phyloP scores from a whole-genome alignment of 2,329 filamentous ascomycete genomes.

The Magnaporthiopsis incrustans region DNA sequence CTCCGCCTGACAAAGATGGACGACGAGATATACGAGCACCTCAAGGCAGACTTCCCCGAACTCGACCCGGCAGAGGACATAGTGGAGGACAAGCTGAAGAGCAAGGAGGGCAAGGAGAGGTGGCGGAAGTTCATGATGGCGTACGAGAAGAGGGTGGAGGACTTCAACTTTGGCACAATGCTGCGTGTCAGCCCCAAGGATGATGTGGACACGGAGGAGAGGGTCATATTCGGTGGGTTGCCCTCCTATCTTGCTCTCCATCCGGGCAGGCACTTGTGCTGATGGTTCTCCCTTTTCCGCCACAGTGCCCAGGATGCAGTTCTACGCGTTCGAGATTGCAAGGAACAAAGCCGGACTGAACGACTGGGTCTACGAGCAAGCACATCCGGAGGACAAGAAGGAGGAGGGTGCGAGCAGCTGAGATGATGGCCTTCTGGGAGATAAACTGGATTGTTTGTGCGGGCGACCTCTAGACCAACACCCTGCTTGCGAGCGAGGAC shows the following conservation, averaged over 20 bases:
- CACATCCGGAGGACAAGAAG: constrained; percentile 48
- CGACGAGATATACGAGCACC: constrained; percentile 87
- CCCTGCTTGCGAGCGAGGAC: too few species aligned
- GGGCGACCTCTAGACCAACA: not conserved
- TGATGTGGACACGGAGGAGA: constrained; percentile 83
- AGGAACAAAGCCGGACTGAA: constrained; percentile 80
- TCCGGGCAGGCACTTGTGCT: constrained; percentile 1
- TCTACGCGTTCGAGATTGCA: constrained; percentile 46
- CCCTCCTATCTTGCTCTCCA: not conserved
- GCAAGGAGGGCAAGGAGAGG: constrained; percentile 83
- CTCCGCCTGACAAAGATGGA: constrained; percentile 90
- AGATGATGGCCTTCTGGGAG: not conserved
- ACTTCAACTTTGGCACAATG: constrained; percentile 98
- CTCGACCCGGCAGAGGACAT: constrained; percentile 77
- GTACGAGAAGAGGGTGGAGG: constrained; percentile 92
- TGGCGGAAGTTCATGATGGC: constrained; percentile 92
- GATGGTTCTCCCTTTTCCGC: constrained; percentile 10
- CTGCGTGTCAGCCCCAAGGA: constrained; percentile 67
- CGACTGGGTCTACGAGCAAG: constrained; percentile 92
- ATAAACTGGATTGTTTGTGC: not conserved
- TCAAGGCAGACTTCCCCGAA: constrained; percentile 82
- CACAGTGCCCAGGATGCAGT: constrained; percentile 47
- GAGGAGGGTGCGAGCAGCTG: not conserved
- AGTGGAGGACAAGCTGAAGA: constrained; percentile 95
- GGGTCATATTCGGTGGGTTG: constrained; percentile 69